phyloP scores from a whole-genome alignment of 2,329 filamentous ascomycete genomes.

The Amphichorda felina region DNA sequence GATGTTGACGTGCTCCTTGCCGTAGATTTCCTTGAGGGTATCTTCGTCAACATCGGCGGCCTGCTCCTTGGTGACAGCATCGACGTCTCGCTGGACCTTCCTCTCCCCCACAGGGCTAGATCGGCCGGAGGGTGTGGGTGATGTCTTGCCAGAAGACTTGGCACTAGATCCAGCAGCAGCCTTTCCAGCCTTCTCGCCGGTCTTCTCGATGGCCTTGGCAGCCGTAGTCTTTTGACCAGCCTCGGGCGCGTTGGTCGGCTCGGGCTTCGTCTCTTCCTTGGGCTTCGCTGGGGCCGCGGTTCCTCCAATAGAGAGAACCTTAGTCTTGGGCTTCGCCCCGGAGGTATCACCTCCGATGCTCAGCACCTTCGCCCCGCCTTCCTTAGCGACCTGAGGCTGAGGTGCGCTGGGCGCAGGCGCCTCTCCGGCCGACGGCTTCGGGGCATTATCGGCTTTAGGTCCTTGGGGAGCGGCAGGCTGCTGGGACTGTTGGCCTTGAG shows the following conservation, averaged over 20 bases:
- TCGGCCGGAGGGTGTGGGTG: constrained; percentile 67
- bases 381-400: constrained; percentile 41
- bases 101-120: constrained; percentile 63
- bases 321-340: constrained; percentile 40
- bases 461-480: constrained; percentile 34
- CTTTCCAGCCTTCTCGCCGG: constrained; percentile 49
- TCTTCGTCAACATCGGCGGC: constrained; percentile 57
- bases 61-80: constrained; percentile 76
- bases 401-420: constrained; percentile 29
- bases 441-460: constrained; percentile 17
- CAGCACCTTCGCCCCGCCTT: constrained; percentile 50
- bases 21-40: constrained; percentile 88
- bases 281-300: constrained; percentile 23
- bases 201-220: constrained; percentile 84
- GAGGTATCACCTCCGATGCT: constrained; percentile 53
- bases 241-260: constrained; percentile 39
- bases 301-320: constrained; percentile 31
- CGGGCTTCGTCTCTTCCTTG: constrained; percentile 38
- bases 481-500: constrained; percentile 29
- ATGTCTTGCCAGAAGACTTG: constrained; percentile 55
- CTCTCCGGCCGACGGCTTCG: constrained; percentile 24
- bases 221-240: constrained; percentile 78
- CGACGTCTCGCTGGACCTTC: constrained; percentile 51
- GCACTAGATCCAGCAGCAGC: constrained; percentile 26
- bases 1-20: constrained; percentile 86